phyloP scores from a whole-genome alignment of 1,284 basidiomycete species.

The Cutaneotrichosporon cavernicola region DNA sequence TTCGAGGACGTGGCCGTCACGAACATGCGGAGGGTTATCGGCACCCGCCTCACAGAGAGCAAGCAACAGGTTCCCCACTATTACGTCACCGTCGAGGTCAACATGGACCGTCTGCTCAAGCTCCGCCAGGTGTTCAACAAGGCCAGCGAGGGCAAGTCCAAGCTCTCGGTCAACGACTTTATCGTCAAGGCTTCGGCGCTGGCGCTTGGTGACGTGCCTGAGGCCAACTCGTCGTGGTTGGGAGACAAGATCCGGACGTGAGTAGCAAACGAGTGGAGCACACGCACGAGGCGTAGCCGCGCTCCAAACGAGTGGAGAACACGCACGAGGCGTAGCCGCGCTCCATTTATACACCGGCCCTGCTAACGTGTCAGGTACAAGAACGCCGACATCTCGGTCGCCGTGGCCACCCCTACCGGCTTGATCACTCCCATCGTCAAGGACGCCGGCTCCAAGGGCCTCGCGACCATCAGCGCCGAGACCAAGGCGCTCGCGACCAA shows the following conservation, averaged over 20 bases:
- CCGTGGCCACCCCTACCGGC: slow-evolving; percentile 93
- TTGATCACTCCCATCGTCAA: slow-evolving; percentile 98
- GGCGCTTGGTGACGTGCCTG: slow-evolving; percentile 90
- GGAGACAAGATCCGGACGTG: slow-evolving; percentile 94
- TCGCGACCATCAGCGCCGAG: slow-evolving; percentile 87
- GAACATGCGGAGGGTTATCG: slow-evolving; percentile 94
- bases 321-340: too few relatives aligned
- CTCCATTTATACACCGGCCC: not conserved
- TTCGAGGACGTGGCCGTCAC: slow-evolving; percentile 90
- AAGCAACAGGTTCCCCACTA: slow-evolving; percentile 97
- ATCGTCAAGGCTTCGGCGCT: slow-evolving; percentile 92
- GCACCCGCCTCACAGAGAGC: slow-evolving; percentile 81
- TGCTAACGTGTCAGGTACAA: slow-evolving; percentile 66
- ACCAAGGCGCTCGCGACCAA: slow-evolving; percentile 90
- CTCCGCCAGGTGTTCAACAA: slow-evolving; percentile 93
- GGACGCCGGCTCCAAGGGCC: slow-evolving; percentile 86
- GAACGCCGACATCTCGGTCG: slow-evolving; percentile 94
- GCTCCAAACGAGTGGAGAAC: too few relatives aligned
- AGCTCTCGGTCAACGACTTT: slow-evolving; percentile 98
- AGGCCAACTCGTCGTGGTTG: slow-evolving; percentile 96
- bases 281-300: too few relatives aligned
- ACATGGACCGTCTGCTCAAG: slow-evolving; percentile 91
- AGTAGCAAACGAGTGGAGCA: slow-evolving; percentile 46
- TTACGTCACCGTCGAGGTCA: slow-evolving; percentile 91
- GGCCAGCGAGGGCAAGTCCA: slow-evolving; percentile 72